Percentiles rank a stretch among this genome's conserved stretches.
Evolutionary conservation across 306 rosid species (phyloP).

Genomic region (Mucuna pruriens): DNA sequence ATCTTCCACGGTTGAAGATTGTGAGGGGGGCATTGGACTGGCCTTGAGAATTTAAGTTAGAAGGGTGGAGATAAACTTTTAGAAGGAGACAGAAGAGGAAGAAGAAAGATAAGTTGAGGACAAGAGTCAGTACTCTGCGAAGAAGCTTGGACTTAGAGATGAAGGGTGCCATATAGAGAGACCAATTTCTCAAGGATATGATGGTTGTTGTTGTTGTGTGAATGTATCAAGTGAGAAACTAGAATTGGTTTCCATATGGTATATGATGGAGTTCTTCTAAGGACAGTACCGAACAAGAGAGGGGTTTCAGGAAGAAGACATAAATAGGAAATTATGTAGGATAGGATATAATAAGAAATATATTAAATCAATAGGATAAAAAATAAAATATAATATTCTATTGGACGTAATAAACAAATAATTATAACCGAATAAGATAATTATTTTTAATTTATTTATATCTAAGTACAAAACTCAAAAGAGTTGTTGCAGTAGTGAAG

Average conservation of each 20-base stretch:
- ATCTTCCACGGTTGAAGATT: constrained; percentile 31
- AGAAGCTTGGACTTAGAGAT: constrained; percentile 16
- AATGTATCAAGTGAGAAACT: constrained; percentile 13
- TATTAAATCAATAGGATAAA: too few species aligned
- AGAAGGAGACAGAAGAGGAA: constrained; percentile 46
- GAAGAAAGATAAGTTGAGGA: constrained; percentile 56
- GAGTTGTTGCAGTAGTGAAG: neutral
- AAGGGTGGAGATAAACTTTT: constrained; percentile 11
- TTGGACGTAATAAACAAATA: too few species aligned
- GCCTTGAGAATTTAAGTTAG: constrained; percentile 5
- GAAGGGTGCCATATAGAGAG: constrained; percentile 45
- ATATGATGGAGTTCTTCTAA: neutral
- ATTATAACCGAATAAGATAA: too few species aligned
- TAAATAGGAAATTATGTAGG: constrained; percentile 31
- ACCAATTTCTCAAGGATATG: neutral
- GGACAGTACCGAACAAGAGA: constrained; percentile 1
- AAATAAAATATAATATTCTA: too few species aligned
- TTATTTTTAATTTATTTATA: too few species aligned
- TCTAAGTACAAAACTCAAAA: constrained; percentile 29
- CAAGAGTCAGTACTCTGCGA: constrained; percentile 37
- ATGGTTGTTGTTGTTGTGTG: neutral
- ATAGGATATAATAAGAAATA: too few species aligned
- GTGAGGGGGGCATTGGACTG: neutral
- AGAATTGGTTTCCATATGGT: constrained; percentile 11
- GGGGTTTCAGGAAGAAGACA: constrained; percentile 30